phyloP scores from a whole-genome alignment of 2,329 filamentous ascomycete genomes.

The Cladophialophora immunda region DNA sequence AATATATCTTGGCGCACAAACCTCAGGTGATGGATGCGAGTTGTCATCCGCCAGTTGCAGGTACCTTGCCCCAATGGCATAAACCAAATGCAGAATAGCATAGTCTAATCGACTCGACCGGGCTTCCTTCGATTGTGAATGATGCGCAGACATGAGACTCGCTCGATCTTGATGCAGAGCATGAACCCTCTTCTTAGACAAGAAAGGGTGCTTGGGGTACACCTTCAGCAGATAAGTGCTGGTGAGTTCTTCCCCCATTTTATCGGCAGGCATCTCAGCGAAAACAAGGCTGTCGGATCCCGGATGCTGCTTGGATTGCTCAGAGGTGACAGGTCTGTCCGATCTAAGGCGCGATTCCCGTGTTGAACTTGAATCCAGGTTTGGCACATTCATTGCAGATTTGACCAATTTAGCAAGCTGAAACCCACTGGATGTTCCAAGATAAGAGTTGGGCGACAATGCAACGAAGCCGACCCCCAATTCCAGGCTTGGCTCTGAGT shows the following conservation, averaged over 20 bases:
- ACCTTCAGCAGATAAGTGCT: background rate
- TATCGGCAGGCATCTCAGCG: background rate
- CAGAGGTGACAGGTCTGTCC: background rate
- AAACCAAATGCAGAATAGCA: constrained; percentile 14
- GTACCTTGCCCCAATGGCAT: constrained; percentile 15
- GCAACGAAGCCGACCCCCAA: background rate
- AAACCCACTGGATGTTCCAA: constrained; percentile 2
- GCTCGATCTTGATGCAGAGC: background rate
- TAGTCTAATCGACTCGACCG: constrained; percentile 1
- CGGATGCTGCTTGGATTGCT: background rate
- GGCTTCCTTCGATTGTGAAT: background rate
- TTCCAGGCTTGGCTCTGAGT: background rate
- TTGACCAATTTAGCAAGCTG: constrained; percentile 1
- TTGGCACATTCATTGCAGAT: constrained; percentile 1
- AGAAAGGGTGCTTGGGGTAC: constrained; percentile 5
- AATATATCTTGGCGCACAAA: background rate
- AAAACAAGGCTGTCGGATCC: background rate
- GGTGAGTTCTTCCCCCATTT: constrained; percentile 7
- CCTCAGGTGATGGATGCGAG: constrained; percentile 5
- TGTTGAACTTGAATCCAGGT: background rate
- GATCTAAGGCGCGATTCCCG: background rate
- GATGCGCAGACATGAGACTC: background rate
- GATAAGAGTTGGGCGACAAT: background rate
- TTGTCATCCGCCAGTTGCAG: constrained; percentile 12
- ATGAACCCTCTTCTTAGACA: constrained; percentile 1